These are phyloP conservation scores for Schizophyllum commune DNA, from an alignment of 1,284 basidiomycete genomes.

Conservation along the genomic window DNA sequence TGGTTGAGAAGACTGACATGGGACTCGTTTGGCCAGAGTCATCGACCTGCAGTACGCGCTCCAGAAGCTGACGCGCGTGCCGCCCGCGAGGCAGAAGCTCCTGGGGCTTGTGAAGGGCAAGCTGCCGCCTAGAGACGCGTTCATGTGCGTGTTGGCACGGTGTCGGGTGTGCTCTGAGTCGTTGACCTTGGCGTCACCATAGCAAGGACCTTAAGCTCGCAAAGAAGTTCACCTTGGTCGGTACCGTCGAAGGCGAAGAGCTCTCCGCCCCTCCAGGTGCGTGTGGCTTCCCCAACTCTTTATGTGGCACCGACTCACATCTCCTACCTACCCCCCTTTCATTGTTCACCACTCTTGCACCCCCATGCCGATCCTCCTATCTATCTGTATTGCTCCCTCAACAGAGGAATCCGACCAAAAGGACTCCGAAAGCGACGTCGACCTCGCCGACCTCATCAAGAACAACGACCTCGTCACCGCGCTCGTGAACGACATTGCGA, in stretches of 20 bases:
- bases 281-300: conserved; percentile 11
- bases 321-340: too few relatives aligned
- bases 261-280: conserved; percentile 66
- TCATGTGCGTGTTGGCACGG: conserved; percentile 39
- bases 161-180: neutral
- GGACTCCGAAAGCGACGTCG: conserved; percentile 60
- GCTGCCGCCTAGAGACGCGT: conserved; percentile 65
- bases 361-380: too few relatives aligned
- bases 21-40: conserved; percentile 34
- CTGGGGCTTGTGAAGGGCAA: conserved; percentile 82
- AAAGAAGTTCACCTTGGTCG: conserved; percentile 73
- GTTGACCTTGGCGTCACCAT: conserved; percentile 5
- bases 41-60: conserved; percentile 63
- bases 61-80: conserved; percentile 70
- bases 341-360: conserved; percentile 11
- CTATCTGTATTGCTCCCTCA: too few relatives aligned
- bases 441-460: conserved; percentile 42
- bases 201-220: conserved; percentile 55
- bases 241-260: conserved; percentile 77
- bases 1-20: neutral
- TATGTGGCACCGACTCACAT: too few relatives aligned
- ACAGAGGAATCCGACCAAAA: neutral
- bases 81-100: conserved; percentile 84
- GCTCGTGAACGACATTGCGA: conserved; percentile 67
- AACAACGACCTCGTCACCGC: conserved; percentile 47